Percentiles rank a stretch among this genome's conserved stretches.
phyloP scores from a whole-genome alignment of 2,329 filamentous ascomycete genomes.

The Aplosporella prunicola region DNA sequence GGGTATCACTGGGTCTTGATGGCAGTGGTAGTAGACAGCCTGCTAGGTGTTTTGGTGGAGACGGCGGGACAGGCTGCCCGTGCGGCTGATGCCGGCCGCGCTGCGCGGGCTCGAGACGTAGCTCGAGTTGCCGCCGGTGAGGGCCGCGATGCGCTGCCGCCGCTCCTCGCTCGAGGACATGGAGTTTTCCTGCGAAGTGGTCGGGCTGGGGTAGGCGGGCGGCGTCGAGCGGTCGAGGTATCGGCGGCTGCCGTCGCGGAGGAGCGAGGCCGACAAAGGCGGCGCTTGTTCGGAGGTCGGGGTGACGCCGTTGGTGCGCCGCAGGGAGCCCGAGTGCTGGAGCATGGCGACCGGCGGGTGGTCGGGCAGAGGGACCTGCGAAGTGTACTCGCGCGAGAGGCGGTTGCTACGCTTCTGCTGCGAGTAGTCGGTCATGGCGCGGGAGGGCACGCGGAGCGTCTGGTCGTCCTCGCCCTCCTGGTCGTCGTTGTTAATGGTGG shows the following conservation, averaged over 20 bases:
- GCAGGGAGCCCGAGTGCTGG: slow-evolving; percentile 9
- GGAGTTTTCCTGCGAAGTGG: no score
- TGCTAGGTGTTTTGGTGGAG: slow-evolving; percentile 7
- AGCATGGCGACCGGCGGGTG: slow-evolving; percentile 21
- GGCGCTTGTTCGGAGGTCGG: background rate
- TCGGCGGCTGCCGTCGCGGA: slow-evolving; percentile 7
- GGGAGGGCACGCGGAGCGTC: slow-evolving; percentile 36
- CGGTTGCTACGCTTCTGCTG: slow-evolving; percentile 14
- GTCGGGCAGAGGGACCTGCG: slow-evolving; percentile 28
- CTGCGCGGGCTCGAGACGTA: slow-evolving; percentile 1
- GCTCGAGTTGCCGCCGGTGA: slow-evolving; percentile 4
- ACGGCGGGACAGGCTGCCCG: slow-evolving; percentile 5
- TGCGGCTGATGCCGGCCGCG: background rate
- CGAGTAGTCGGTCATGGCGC: slow-evolving; percentile 39
- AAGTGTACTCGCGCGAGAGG: slow-evolving; percentile 26
- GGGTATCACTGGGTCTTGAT: no score
- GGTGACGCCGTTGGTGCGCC: slow-evolving; percentile 7
- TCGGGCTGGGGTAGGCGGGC: slow-evolving; percentile 1
- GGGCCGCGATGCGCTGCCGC: slow-evolving; percentile 7
- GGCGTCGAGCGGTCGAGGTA: slow-evolving; percentile 3
- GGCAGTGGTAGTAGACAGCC: no score
- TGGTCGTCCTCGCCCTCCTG: slow-evolving; percentile 28
- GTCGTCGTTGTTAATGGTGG: slow-evolving; percentile 9
- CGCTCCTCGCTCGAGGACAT: slow-evolving; percentile 9
- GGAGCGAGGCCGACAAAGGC: slow-evolving; percentile 1